Percentiles rank a stretch among this genome's conserved stretches.
Conservation (phyloP, 495 filamentous ascomycete genomes). For the Corynascus novoguineensis region DNA sequence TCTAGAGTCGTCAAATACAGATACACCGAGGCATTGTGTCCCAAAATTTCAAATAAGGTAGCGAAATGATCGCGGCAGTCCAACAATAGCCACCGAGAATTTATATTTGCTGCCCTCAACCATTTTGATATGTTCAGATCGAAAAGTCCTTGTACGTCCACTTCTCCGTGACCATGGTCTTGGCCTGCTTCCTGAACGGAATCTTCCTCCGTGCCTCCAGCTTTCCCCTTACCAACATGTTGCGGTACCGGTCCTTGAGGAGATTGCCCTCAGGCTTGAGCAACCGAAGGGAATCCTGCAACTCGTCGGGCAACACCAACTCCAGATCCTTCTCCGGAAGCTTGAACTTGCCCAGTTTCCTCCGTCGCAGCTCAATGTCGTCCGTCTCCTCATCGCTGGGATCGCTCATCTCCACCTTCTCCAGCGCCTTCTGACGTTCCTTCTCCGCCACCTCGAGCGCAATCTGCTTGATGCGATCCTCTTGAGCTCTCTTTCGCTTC, state of each 20-base stretch:
- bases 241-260: constrained; percentile 85
- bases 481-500: constrained; percentile 64
- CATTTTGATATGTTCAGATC: not conserved
- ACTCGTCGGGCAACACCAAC: constrained; percentile 84
- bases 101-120: constrained; percentile 13
- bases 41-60: not conserved
- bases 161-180: constrained; percentile 79
- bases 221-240: constrained; percentile 79
- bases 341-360: constrained; percentile 70
- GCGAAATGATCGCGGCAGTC: too few relatives aligned
- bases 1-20: too few relatives aligned
- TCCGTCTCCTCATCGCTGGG: constrained; percentile 46
- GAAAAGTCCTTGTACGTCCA: constrained; percentile 95
- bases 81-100: not conserved
- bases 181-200: constrained; percentile 70
- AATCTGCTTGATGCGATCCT: constrained; percentile 56
- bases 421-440: constrained; percentile 42
- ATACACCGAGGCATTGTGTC: too few relatives aligned
- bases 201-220: constrained; percentile 74
- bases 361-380: constrained; percentile 64
- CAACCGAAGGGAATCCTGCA: constrained; percentile 80
- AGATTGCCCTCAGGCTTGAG: constrained; percentile 94
- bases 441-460: constrained; percentile 51
- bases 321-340: constrained; percentile 77
- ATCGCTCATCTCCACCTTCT: constrained; percentile 39